A percentile compares a stretch with the other conserved stretches of the same genome.
phyloP scores from a whole-genome alignment of 1,284 basidiomycete species.

The Ganoderma meredithae region DNA sequence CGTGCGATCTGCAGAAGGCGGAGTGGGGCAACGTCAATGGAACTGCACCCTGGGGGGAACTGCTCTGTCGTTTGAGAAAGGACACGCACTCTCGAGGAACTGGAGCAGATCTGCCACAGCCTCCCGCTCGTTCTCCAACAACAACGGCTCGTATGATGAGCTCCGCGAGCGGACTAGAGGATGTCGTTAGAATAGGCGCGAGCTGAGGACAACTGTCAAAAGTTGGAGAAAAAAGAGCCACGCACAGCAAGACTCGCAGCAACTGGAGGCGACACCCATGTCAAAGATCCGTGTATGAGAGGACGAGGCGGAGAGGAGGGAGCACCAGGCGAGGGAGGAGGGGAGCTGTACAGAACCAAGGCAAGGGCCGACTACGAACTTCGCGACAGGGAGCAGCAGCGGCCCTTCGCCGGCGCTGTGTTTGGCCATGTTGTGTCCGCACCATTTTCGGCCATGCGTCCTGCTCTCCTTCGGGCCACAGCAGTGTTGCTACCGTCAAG shows the following conservation, averaged over 20 bases:
- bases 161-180: slow-evolving; percentile 73
- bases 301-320: slow-evolving; percentile 35
- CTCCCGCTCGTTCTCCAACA: slow-evolving; percentile 98
- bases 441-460: slow-evolving; percentile 22
- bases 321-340: slow-evolving; percentile 26
- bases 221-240: slow-evolving; percentile 30
- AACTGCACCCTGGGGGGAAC: slow-evolving; percentile 13
- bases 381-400: slow-evolving; percentile 22
- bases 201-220: slow-evolving; percentile 18
- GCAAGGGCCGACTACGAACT: slow-evolving; percentile 12
- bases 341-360: slow-evolving; percentile 24
- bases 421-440: slow-evolving; percentile 30
- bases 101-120: slow-evolving; percentile 98
- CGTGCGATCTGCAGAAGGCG: slow-evolving; percentile 76
- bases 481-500: not conserved
- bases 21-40: slow-evolving; percentile 26
- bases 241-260: slow-evolving; percentile 82
- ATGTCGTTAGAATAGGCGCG: slow-evolving; percentile 24
- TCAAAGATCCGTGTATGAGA: slow-evolving; percentile 33
- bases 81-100: slow-evolving; percentile 91
- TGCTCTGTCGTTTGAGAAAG: not conserved
- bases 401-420: slow-evolving; percentile 26
- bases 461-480: not conserved
- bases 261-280: slow-evolving; percentile 70
- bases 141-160: slow-evolving; percentile 90